phyloP scores from a whole-genome alignment of 1,284 basidiomycete species.

The Veloboletus limbatus region DNA sequence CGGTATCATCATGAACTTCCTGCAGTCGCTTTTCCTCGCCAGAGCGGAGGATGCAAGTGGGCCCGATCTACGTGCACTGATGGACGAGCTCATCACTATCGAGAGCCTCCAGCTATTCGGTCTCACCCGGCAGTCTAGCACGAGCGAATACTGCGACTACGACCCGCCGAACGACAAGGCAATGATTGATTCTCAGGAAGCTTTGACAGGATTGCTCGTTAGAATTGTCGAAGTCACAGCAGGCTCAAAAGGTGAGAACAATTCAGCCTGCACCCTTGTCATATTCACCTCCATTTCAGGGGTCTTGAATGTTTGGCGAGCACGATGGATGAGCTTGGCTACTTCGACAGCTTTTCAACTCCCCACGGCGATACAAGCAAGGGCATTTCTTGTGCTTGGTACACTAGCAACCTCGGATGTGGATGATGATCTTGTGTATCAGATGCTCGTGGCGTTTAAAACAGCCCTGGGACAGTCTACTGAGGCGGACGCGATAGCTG shows the following conservation, averaged over 20 bases:
- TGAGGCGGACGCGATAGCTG: constrained; percentile 71
- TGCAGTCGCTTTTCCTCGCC: constrained; percentile 69
- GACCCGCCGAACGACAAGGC: constrained; percentile 60
- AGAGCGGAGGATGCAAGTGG: constrained; percentile 56
- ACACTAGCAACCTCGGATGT: constrained; percentile 76
- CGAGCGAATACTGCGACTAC: constrained; percentile 59
- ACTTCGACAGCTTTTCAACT: constrained; percentile 92
- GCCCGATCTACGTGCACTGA: constrained; percentile 56
- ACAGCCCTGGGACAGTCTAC: constrained; percentile 59
- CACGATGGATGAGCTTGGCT: constrained; percentile 91
- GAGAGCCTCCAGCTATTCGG: constrained; percentile 75
- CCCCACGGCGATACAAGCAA: constrained; percentile 85
- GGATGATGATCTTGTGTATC: constrained; percentile 86
- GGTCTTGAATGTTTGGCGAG: constrained; percentile 87
- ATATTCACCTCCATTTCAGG: constrained; percentile 44
- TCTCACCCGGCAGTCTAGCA: constrained; percentile 54
- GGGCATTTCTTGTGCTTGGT: constrained; percentile 85
- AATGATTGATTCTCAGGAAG: constrained; percentile 65
- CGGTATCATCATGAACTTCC: constrained; percentile 75
- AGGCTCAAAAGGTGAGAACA: constrained; percentile 59
- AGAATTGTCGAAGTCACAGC: constrained; percentile 65
- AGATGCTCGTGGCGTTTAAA: constrained; percentile 82
- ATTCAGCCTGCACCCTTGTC: background rate
- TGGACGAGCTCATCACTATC: constrained; percentile 57
- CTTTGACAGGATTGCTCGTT: constrained; percentile 62